Percentiles rank a stretch among this genome's conserved stretches.
Conservation (phyloP, 2,329 filamentous ascomycete genomes). For the Alternaria triticimaculans region DNA sequence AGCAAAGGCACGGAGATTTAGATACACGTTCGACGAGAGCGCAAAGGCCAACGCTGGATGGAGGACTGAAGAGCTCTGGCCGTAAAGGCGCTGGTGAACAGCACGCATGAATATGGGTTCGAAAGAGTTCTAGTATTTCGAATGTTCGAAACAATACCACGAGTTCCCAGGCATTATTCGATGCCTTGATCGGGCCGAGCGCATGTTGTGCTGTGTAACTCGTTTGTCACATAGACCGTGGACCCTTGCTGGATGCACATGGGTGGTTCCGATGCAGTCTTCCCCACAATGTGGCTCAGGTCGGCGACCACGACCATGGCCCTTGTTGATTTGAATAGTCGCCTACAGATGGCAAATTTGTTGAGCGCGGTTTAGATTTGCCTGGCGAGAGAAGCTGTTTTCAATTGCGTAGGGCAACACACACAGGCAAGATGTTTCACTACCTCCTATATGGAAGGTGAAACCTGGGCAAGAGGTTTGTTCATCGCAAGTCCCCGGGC, state of each 20-base stretch:
- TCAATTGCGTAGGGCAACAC: neutral
- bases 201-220: constrained; percentile 1
- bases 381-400: too few relatives aligned
- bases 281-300: constrained; percentile 35
- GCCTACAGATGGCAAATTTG: neutral
- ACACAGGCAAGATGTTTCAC: neutral
- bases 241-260: neutral
- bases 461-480: neutral
- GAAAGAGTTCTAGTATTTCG: neutral
- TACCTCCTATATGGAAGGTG: neutral
- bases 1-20: constrained; percentile 67
- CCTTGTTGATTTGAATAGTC: neutral
- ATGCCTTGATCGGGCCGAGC: neutral
- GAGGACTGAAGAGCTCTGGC: constrained; percentile 57
- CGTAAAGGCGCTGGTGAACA: constrained; percentile 22
- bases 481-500: neutral
- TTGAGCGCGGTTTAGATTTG: neutral
- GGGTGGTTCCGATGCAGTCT: constrained; percentile 13
- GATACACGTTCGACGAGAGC: constrained; percentile 66
- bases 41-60: constrained; percentile 58
- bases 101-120: neutral
- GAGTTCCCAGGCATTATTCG: neutral
- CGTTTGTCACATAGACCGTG: neutral
- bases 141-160: neutral
- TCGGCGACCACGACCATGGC: constrained; percentile 31